These are phyloP conservation scores for Urtica urens DNA, from an alignment of 306 rosid species.

Conservation along the genomic window DNA sequence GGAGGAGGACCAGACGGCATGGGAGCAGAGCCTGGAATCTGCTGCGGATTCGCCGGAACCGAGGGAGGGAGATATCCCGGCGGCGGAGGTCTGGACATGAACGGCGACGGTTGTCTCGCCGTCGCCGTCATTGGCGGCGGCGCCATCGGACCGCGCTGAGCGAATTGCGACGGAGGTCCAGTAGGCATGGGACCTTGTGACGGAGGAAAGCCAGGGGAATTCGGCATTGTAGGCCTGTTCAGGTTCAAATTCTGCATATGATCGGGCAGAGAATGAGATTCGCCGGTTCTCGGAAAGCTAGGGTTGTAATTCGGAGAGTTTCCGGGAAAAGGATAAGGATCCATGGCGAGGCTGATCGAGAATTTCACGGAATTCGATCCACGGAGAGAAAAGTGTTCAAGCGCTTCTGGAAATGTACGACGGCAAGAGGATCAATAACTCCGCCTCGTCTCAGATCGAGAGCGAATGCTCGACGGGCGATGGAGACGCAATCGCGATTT, in stretches of 20 bases:
- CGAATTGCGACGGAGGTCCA: conserved; percentile 52
- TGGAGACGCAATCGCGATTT: too few relatives aligned
- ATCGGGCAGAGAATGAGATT: conserved; percentile 42
- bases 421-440: too few relatives aligned
- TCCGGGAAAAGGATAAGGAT: too few relatives aligned
- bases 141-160: conserved; percentile 38
- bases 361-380: too few relatives aligned
- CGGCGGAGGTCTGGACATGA: conserved; percentile 46
- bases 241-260: conserved; percentile 66
- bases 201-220: conserved; percentile 35
- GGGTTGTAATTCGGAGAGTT: conserved; percentile 43
- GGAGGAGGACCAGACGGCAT: conserved; percentile 24
- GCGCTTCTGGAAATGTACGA: too few relatives aligned
- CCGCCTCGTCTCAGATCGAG: too few relatives aligned
- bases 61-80: conserved; percentile 36
- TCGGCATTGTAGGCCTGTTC: conserved; percentile 56
- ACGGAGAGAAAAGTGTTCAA: too few relatives aligned
- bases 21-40: conserved; percentile 33
- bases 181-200: conserved; percentile 60
- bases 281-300: conserved; percentile 34
- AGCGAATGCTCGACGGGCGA: too few relatives aligned
- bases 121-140: conserved; percentile 52
- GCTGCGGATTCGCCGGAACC: conserved; percentile 36
- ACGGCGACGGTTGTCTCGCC: conserved; percentile 35
- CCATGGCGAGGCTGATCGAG: too few relatives aligned